Conservation (phyloP, 2,329 filamentous ascomycete genomes). For the Ophiostoma piceae region DNA sequence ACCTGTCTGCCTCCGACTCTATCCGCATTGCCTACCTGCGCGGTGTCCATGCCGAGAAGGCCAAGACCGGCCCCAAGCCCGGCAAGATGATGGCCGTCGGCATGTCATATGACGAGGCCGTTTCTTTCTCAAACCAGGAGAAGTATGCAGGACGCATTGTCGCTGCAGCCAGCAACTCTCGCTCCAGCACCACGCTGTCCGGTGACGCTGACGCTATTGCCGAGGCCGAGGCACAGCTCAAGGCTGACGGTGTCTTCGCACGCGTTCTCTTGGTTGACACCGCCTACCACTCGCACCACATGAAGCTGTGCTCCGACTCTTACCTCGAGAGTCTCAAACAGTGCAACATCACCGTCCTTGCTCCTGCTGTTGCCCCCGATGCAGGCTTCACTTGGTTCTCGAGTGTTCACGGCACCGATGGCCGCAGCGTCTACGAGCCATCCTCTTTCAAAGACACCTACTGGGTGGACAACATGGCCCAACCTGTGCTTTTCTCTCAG, state of each 20-base stretch:
- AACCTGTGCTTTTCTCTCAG: conserved; percentile 32
- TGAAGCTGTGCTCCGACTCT: conserved; percentile 35
- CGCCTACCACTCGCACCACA: conserved; percentile 48
- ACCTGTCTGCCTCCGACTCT: conserved; percentile 35
- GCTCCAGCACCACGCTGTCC: conserved; percentile 36
- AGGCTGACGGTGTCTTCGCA: conserved; percentile 32
- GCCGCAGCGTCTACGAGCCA: conserved; percentile 21
- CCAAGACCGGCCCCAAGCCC: conserved; percentile 23
- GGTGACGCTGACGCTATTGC: conserved; percentile 34
- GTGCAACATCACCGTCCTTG: conserved; percentile 30
- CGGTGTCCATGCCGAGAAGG: conserved; percentile 34
- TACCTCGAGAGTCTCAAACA: conserved; percentile 34
- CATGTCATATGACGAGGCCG: conserved; percentile 31
- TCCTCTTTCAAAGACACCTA: conserved; percentile 29
- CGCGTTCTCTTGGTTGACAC: conserved; percentile 40
- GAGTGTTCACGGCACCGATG: conserved; percentile 35
- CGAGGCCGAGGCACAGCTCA: conserved; percentile 28
- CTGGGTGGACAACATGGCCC: conserved; percentile 34
- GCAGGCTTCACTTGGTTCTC: conserved; percentile 37
- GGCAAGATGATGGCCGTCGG: conserved; percentile 38
- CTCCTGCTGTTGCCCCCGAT: conserved; percentile 22
- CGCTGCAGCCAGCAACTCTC: conserved; percentile 35
- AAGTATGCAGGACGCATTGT: conserved; percentile 31
- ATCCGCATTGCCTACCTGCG: conserved; percentile 41
- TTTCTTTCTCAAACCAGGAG: conserved; percentile 28